These are phyloP conservation scores for Aeschynomene evenia DNA, from an alignment of 306 rosid genomes.

Conservation along the genomic window DNA sequence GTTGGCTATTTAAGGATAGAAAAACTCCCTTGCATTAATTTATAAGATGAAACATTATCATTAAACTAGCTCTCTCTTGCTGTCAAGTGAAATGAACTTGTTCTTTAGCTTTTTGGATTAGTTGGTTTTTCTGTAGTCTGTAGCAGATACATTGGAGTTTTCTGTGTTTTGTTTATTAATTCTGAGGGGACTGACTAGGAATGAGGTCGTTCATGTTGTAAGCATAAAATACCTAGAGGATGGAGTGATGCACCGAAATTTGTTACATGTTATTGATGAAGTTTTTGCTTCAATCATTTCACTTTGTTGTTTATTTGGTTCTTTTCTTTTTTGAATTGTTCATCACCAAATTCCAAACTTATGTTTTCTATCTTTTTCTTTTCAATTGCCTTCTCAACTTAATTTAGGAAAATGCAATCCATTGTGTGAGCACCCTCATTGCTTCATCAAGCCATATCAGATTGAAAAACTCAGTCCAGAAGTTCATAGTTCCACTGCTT, in stretches of 20 bases:
- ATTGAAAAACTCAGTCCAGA: conserved; percentile 53
- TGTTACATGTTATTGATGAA: conserved; percentile 5
- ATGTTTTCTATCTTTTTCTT: background rate
- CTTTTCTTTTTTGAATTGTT: background rate
- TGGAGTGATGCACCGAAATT: background rate
- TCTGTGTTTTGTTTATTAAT: background rate
- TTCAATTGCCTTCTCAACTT: conserved; percentile 26
- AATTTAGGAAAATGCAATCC: conserved; percentile 47
- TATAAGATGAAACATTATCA: background rate
- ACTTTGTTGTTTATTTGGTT: background rate
- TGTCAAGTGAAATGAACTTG: background rate
- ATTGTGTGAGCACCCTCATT: conserved; percentile 43
- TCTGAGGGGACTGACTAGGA: background rate
- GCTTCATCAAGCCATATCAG: conserved; percentile 59
- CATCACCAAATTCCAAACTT: background rate
- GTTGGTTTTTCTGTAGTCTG: background rate
- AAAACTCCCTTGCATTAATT: background rate
- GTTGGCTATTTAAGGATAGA: background rate
- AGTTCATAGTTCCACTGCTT: conserved; percentile 66
- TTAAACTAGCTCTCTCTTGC: background rate
- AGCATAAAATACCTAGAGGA: background rate
- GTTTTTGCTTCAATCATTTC: background rate
- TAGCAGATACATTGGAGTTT: background rate
- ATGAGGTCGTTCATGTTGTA: background rate
- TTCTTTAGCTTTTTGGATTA: background rate